Evolutionary conservation across 352 stramenopile genomes (phyloP).

Genomic region (Globisporangium solare): DNA sequence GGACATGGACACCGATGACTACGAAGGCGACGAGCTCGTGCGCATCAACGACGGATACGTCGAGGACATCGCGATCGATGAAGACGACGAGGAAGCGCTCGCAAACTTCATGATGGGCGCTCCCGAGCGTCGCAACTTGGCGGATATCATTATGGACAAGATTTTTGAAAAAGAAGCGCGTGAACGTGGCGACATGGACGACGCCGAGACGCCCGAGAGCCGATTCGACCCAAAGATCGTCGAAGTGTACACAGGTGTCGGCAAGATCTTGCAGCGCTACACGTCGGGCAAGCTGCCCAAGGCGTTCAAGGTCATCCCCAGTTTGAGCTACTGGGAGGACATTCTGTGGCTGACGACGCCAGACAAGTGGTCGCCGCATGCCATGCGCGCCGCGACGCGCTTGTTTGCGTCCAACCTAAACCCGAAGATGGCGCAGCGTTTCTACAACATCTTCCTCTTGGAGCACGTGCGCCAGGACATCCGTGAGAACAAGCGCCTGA

Average conservation of each 20-base stretch:
- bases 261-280: conserved; percentile 96
- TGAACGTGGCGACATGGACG: conserved; percentile 77
- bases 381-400: conserved; percentile 95
- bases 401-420: conserved; percentile 99
- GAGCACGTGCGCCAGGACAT: conserved; percentile 97
- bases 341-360: conserved; percentile 97
- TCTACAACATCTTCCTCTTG: conserved; percentile 98
- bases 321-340: conserved; percentile 98
- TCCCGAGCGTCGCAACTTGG: conserved; percentile 89
- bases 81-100: conserved; percentile 83
- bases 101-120: conserved; percentile 85
- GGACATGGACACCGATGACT: conserved; percentile 84
- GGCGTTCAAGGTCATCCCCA: conserved; percentile 99
- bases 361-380: conserved; percentile 98
- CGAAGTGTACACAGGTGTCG: conserved; percentile 98
- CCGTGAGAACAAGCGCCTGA: conserved; percentile 95
- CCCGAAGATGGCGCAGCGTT: conserved; percentile 98
- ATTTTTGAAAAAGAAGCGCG: conserved; percentile 95
- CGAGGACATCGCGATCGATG: conserved; percentile 85
- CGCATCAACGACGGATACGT: conserved; percentile 90
- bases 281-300: conserved; percentile 99
- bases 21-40: conserved; percentile 87
- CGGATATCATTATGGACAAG: conserved; percentile 99
- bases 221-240: conserved; percentile 94
- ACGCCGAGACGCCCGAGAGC: conserved; percentile 42